Evolutionary conservation across 768 basidiomycete species (phyloP).

Genomic region (Leccinum boreale): DNA sequence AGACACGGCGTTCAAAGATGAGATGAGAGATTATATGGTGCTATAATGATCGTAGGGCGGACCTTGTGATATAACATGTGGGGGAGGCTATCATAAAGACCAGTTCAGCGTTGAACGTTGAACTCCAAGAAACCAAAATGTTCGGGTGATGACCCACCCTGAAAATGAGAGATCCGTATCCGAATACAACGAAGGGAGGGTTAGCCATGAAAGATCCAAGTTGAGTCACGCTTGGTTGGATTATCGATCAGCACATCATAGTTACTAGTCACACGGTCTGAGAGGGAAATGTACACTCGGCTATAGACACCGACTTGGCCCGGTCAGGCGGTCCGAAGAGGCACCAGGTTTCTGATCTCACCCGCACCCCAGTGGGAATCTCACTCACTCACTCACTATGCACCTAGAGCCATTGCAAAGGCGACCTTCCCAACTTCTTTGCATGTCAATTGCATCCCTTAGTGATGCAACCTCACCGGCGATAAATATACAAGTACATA

Average conservation of each 20-base stretch:
- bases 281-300: too few relatives aligned
- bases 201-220: conserved; percentile 4
- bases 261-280: not conserved
- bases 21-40: not conserved
- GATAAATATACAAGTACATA: not conserved
- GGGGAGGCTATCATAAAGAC: conserved; percentile 64
- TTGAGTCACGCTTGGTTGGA: not conserved
- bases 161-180: conserved; percentile 92
- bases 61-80: conserved; percentile 73
- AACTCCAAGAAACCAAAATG: not conserved
- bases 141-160: conserved; percentile 43
- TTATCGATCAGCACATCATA: not conserved
- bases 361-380: too few relatives aligned
- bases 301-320: too few relatives aligned
- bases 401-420: too few relatives aligned
- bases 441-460: too few relatives aligned
- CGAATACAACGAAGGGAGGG: conserved; percentile 71
- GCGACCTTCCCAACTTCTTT: too few relatives aligned
- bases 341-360: too few relatives aligned
- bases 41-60: not conserved
- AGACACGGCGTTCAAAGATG: not conserved
- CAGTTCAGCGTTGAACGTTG: not conserved
- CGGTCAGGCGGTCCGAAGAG: too few relatives aligned
- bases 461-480: not conserved
- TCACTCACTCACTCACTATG: too few relatives aligned